phyloP scores from a whole-genome alignment of 2,329 filamentous ascomycete genomes.

The Eurotiales sp. region DNA sequence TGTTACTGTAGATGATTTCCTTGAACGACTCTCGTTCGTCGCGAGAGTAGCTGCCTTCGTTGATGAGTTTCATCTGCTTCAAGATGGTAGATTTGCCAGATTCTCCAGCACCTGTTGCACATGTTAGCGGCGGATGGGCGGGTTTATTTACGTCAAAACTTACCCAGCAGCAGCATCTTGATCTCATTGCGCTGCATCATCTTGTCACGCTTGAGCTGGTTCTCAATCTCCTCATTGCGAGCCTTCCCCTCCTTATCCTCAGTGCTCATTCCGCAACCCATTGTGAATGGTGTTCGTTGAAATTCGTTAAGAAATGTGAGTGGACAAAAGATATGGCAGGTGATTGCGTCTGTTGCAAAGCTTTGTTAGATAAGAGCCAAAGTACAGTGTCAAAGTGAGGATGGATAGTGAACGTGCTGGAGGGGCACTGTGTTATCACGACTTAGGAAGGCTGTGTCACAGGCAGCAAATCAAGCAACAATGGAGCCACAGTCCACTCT shows the following conservation, averaged over 20 bases:
- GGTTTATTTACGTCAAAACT: slow-evolving; percentile 43
- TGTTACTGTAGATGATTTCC: slow-evolving; percentile 70
- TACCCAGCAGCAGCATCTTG: slow-evolving; percentile 99
- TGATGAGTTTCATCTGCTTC: slow-evolving; percentile 99
- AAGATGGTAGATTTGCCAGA: slow-evolving; percentile 92
- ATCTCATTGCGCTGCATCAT: slow-evolving; percentile 99
- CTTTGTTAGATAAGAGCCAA: too few species aligned
- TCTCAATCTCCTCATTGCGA: slow-evolving; percentile 99
- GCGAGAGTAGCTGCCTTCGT: slow-evolving; percentile 97
- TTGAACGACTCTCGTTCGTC: slow-evolving; percentile 72
- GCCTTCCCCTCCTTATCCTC: slow-evolving; percentile 99
- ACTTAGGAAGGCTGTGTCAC: too few species aligned
- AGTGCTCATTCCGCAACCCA: slow-evolving; percentile 99
- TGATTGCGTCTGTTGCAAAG: too few species aligned
- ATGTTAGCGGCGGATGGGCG: too few species aligned
- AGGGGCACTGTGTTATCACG: too few species aligned
- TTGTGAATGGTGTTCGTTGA: slow-evolving; percentile 55
- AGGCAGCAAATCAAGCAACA: background rate
- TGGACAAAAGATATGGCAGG: too few species aligned
- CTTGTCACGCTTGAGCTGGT: slow-evolving; percentile 96
- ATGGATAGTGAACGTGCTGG: too few species aligned
- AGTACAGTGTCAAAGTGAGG: background rate
- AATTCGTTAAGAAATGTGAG: slow-evolving; percentile 13
- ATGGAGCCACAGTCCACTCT: background rate
- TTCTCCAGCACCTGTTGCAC: slow-evolving; percentile 99